Base-by-base conservation (phyloP, 1,284 basidiomycete genomes). In the Cryptococcus sp. region DNA sequence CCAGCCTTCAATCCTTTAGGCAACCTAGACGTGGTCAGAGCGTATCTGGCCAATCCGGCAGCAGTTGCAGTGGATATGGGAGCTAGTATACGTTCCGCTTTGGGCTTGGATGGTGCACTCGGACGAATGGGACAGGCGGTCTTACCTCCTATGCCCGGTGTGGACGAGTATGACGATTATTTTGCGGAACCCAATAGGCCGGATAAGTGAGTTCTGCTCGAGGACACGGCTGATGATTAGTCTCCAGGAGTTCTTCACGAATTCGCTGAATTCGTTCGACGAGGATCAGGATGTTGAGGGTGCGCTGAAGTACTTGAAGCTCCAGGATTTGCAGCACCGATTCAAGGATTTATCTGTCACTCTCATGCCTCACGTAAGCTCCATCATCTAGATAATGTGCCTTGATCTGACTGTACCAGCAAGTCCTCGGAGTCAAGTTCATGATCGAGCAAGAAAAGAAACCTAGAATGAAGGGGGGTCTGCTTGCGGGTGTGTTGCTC, bases 291-390 rank as follows among this genome's bases (percentile, higher is more conserved):
- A 61, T 4, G 62, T 71, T 5, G 63, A 68, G 2, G 68, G 68
- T 2, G 63, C 62, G 0, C 49, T 69, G 4, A 49, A 61, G 40
- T 51, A 55, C 14, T 57, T 74, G 1, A 54, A 57, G 1, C 55
- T 74, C 7, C 44, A 48, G 4, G 32, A 52, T 7, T 44, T 67
- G 16, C 46, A 56, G 1, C 64, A 65, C 31, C 48, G 49, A 34
- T 44, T 72, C 4, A 63, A 65, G 2, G 64, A 62, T 13, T 58
- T 70, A 21, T 48, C 42, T 18, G 62, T 74, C 34, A 43, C 53
- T 34, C 63, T 77, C 9, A 70, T 75, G 63, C 62, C 74, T 9
- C 74, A 77, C 60, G 28, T 28, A 74, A 75, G 56, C 57, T 59
- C 43, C 48, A 42, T 34, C 4, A 5, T 2, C 28, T 14, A 1